These are phyloP conservation scores for Pulchroboletus neoregius DNA, from an alignment of 1,284 basidiomycete genomes.

Conservation along the genomic window DNA sequence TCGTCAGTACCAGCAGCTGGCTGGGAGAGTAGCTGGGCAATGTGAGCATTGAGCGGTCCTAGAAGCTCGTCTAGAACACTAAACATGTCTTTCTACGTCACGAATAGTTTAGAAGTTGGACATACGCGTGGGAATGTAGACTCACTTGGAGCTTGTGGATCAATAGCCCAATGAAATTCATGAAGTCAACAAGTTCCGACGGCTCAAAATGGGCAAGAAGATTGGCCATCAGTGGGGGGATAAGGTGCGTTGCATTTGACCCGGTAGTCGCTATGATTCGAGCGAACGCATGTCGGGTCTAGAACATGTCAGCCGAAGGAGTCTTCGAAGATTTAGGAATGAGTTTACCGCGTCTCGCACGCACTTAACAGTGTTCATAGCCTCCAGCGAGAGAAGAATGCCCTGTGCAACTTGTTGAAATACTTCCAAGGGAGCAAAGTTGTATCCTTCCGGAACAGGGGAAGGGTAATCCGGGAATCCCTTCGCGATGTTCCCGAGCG, in stretches of 20 bases:
- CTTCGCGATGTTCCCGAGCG: constrained; percentile 91
- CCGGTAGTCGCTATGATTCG: constrained; percentile 90
- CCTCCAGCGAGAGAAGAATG: constrained; percentile 83
- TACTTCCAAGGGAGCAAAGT: constrained; percentile 75
- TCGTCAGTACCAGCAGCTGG: constrained; percentile 92
- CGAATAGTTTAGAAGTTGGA: constrained; percentile 8
- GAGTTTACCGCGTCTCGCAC: constrained; percentile 87
- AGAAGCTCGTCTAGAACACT: constrained; percentile 89
- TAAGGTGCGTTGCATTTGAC: constrained; percentile 74
- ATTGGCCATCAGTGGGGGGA: constrained; percentile 84
- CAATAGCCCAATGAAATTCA: constrained; percentile 89
- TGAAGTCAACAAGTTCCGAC: constrained; percentile 90
- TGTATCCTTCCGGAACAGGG: constrained; percentile 59
- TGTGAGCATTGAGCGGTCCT: constrained; percentile 81
- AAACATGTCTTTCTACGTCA: constrained; percentile 67
- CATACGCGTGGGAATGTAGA: constrained; percentile 1
- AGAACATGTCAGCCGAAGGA: constrained; percentile 13
- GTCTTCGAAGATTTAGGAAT: constrained; percentile 1
- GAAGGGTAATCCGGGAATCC: constrained; percentile 91
- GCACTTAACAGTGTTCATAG: constrained; percentile 83
- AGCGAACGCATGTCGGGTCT: constrained; percentile 94
- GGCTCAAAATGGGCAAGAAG: constrained; percentile 90
- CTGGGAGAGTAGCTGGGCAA: constrained; percentile 77
- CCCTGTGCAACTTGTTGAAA: constrained; percentile 89
- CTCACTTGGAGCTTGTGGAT: constrained; percentile 89